Evolutionary conservation across 2,329 filamentous ascomycete species (phyloP).

Genomic region (Thelonectria olida): DNA sequence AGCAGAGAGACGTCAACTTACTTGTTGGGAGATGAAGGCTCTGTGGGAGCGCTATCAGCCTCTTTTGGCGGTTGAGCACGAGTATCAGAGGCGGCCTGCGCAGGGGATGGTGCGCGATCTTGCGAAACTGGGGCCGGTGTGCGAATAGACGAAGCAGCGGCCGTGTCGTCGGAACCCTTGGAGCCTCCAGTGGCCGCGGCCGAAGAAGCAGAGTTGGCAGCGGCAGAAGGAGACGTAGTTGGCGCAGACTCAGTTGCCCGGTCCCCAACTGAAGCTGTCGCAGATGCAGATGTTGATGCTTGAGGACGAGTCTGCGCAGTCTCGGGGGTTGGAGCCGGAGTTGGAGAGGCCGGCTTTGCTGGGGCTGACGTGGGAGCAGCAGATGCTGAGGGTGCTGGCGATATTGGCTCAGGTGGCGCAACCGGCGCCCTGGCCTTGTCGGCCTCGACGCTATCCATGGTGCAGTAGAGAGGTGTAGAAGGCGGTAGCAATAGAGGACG

Average conservation of each 20-base stretch:
- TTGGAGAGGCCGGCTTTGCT: conserved; percentile 32
- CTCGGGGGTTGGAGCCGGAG: conserved; percentile 34
- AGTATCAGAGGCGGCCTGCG: conserved; percentile 14
- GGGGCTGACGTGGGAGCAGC: conserved; percentile 30
- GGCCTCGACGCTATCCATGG: conserved; percentile 37
- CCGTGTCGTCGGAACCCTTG: conserved; percentile 22
- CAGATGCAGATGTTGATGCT: conserved; percentile 23
- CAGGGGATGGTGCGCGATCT: conserved; percentile 31
- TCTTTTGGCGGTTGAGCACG: conserved; percentile 8
- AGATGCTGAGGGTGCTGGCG: conserved; percentile 37
- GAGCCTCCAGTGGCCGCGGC: conserved; percentile 10
- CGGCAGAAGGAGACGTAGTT: conserved; percentile 17
- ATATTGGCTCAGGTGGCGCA: conserved; percentile 41
- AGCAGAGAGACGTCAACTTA: conserved; percentile 9
- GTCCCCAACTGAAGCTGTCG: conserved; percentile 23
- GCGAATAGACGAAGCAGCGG: conserved; percentile 16
- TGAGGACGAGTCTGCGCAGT: conserved; percentile 25
- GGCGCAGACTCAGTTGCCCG: conserved; percentile 22
- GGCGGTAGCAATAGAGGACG: not conserved
- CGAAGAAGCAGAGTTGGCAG: conserved; percentile 7
- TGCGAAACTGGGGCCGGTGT: conserved; percentile 23
- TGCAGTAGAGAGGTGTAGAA: conserved; percentile 10
- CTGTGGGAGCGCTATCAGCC: not conserved
- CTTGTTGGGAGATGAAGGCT: conserved; percentile 18
- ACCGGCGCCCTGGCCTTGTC: conserved; percentile 38